These are phyloP conservation scores for Juglanconis oblonga DNA, from an alignment of 2,329 filamentous ascomycete species.

Conservation along the genomic window DNA sequence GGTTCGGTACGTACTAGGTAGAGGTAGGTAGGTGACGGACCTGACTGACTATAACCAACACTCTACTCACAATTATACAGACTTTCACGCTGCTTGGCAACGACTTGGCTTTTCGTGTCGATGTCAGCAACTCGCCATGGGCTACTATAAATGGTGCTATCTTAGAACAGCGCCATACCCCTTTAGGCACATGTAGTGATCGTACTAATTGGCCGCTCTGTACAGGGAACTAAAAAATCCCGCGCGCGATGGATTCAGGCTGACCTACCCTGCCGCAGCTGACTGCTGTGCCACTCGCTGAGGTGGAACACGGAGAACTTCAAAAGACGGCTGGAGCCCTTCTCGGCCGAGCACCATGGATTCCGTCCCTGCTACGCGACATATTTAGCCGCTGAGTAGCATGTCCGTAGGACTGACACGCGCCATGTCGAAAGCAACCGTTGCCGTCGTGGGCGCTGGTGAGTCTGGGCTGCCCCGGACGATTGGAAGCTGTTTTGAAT, in stretches of 20 bases:
- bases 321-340: background rate
- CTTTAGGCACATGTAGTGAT: background rate
- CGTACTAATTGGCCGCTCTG: background rate
- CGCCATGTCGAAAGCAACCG: conserved; percentile 8
- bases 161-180: background rate
- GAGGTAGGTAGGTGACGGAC: too few relatives aligned
- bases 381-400: background rate
- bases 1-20: too few relatives aligned
- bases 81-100: background rate
- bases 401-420: background rate
- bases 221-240: too few relatives aligned
- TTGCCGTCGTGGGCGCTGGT: conserved; percentile 17
- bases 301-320: background rate
- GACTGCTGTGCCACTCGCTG: background rate
- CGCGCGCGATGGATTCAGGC: background rate
- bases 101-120: background rate
- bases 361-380: background rate
- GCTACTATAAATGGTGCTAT: too few relatives aligned
- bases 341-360: background rate
- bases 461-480: background rate
- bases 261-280: background rate
- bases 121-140: too few relatives aligned
- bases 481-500: background rate
- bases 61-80: background rate
- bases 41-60: background rate